Conservation (phyloP, 176 grass and related monocot genomes). For the Carex cristatella region DNA sequence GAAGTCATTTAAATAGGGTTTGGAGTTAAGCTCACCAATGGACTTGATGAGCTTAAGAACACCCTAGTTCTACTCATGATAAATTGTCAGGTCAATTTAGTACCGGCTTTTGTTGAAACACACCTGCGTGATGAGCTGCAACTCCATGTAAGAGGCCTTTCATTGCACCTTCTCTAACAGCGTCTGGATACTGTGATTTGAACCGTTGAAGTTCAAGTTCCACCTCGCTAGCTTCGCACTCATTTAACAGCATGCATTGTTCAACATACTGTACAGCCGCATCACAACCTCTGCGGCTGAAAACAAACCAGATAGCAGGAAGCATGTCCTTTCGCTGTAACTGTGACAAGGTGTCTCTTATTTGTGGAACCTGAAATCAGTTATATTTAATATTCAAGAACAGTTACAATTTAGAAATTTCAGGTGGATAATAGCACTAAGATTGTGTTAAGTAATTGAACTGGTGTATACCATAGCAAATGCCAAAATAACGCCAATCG, state of each 20-base stretch:
- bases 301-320: slow-evolving; percentile 98
- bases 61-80: no score
- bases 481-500: background rate
- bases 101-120: background rate
- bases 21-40: no score
- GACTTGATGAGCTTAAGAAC: no score
- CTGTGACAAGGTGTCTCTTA: slow-evolving; percentile 83
- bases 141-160: slow-evolving; percentile 82
- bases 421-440: background rate
- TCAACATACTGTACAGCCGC: slow-evolving; percentile 95
- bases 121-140: slow-evolving; percentile 88
- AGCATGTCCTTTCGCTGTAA: slow-evolving; percentile 82
- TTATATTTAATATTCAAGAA: slow-evolving; percentile 7
- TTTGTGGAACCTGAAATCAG: slow-evolving; percentile 79
- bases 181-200: slow-evolving; percentile 88
- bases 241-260: slow-evolving; percentile 86
- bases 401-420: background rate
- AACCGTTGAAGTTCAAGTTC: slow-evolving; percentile 89
- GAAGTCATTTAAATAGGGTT: no score
- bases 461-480: background rate
- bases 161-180: slow-evolving; percentile 67
- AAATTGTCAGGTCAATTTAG: background rate
- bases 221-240: slow-evolving; percentile 85
- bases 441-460: background rate
- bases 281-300: slow-evolving; percentile 98